Conservation (phyloP, 495 filamentous ascomycete species). For the Tuber microsphaerosporum region DNA sequence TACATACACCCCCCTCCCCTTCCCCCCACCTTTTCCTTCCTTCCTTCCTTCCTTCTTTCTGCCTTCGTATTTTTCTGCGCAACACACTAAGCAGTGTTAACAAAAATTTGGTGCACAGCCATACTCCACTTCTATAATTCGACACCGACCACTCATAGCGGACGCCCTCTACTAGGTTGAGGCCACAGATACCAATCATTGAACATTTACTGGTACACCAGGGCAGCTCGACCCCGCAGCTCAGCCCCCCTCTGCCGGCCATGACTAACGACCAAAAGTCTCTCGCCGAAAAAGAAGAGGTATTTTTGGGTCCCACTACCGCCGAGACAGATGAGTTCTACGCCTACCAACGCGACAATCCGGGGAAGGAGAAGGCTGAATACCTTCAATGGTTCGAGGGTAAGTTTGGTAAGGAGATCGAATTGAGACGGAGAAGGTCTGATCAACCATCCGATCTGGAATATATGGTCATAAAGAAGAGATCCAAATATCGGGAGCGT, state of each 20-base stretch:
- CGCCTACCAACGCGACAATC: slow-evolving; percentile 39
- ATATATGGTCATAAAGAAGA: slow-evolving; percentile 42
- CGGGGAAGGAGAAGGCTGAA: slow-evolving; percentile 39
- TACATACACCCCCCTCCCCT: not conserved
- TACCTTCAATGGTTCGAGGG: slow-evolving; percentile 40
- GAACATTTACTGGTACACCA: not conserved
- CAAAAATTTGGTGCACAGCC: not conserved
- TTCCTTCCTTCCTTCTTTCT: not conserved
- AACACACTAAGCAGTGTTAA: slow-evolving; percentile 1
- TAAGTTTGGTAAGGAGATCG: slow-evolving; percentile 40
- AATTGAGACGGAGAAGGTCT: slow-evolving; percentile 36
- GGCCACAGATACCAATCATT: slow-evolving; percentile 1
- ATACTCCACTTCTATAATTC: not conserved
- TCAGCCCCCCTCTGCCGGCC: slow-evolving; percentile 27
- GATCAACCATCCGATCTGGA: slow-evolving; percentile 40
- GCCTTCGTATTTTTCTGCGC: slow-evolving; percentile 1
- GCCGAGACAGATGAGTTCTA: slow-evolving; percentile 41
- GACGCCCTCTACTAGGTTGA: not conserved
- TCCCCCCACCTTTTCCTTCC: slow-evolving; percentile 2
- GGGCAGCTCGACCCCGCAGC: slow-evolving; percentile 20
- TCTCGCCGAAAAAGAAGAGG: slow-evolving; percentile 26
- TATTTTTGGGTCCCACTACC: slow-evolving; percentile 38
- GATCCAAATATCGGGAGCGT: slow-evolving; percentile 40
- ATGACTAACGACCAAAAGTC: slow-evolving; percentile 29
- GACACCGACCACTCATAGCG: not conserved